These are phyloP conservation scores for Hypoxylon sp. DNA, from an alignment of 2,329 filamentous ascomycete genomes.

Conservation along the genomic window DNA sequence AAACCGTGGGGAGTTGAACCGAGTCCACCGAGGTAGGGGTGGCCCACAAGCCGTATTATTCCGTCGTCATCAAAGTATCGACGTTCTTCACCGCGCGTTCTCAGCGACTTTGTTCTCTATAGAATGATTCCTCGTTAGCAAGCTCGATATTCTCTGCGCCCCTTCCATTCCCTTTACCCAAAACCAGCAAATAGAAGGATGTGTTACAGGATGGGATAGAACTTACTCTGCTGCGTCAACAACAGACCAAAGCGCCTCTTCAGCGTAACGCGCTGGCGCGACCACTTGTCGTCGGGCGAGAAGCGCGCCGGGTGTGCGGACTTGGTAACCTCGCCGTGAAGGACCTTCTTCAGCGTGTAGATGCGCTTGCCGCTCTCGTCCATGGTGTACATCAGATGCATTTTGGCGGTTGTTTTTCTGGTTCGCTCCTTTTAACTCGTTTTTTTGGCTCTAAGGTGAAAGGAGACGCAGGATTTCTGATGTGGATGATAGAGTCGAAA, in stretches of 20 bases:
- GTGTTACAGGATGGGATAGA: constrained; percentile 23
- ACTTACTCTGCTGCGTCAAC: constrained; percentile 80
- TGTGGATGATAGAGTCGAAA: neutral
- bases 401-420: constrained; percentile 49
- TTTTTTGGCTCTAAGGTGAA: neutral
- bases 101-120: constrained; percentile 55
- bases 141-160: no score
- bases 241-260: constrained; percentile 94
- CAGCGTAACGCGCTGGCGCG: constrained; percentile 92
- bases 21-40: neutral
- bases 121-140: constrained; percentile 24
- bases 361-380: constrained; percentile 86
- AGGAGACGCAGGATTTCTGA: no score
- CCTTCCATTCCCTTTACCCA: neutral
- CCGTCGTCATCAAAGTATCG: neutral
- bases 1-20: neutral
- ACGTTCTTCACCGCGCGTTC: constrained; percentile 43
- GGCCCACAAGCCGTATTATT: neutral
- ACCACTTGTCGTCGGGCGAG: constrained; percentile 99
- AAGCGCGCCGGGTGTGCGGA: constrained; percentile 96
- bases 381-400: constrained; percentile 86
- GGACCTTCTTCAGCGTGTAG: constrained; percentile 96
- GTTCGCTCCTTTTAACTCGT: neutral
- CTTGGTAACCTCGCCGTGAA: constrained; percentile 88
- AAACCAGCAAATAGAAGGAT: neutral